Evolutionary conservation across 139 green algal species (phyloP).

Genomic region (Chlamydomonas eustigma): DNA sequence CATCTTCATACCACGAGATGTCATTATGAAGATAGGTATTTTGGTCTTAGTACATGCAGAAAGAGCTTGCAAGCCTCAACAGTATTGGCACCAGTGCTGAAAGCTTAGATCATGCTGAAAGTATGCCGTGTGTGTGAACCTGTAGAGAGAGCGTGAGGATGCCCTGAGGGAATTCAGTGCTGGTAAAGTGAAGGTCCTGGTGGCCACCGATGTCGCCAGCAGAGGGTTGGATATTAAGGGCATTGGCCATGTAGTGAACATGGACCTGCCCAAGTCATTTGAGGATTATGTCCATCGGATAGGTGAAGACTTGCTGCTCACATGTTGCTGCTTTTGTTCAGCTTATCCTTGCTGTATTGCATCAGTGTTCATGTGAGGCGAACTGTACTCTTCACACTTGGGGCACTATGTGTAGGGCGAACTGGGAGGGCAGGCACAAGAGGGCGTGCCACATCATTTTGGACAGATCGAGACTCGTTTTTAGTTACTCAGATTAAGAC

Average conservation of each 20-base stretch:
- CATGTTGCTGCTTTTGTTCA: too few species aligned
- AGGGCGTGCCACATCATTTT: conserved; percentile 75
- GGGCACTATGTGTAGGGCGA: too few species aligned
- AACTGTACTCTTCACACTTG: too few species aligned
- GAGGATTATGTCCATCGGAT: conserved; percentile 97
- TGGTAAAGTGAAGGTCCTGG: conserved; percentile 53
- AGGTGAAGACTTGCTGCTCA: conserved; percentile 23
- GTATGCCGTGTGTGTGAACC: too few species aligned
- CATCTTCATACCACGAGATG: too few species aligned
- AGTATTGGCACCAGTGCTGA: too few species aligned
- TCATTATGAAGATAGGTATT: too few species aligned
- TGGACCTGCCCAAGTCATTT: conserved; percentile 89
- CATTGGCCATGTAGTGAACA: conserved; percentile 85
- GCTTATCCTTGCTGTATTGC: too few species aligned
- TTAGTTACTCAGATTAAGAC: conserved; percentile 64
- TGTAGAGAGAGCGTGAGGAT: conserved; percentile 63
- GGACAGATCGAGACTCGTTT: conserved; percentile 71
- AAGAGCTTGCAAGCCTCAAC: too few species aligned
- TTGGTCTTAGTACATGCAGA: too few species aligned
- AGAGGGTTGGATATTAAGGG: conserved; percentile 85
- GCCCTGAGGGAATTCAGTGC: conserved; percentile 67
- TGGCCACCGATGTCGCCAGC: conserved; percentile 91
- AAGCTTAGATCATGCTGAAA: too few species aligned
- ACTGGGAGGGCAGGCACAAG: conserved; percentile 65
- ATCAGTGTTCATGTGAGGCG: too few species aligned